A percentile compares a stretch with the other conserved stretches of the same genome.
Evolutionary conservation across 2,329 filamentous ascomycete species (phyloP).

Genomic region (Sporothrix inflata): DNA sequence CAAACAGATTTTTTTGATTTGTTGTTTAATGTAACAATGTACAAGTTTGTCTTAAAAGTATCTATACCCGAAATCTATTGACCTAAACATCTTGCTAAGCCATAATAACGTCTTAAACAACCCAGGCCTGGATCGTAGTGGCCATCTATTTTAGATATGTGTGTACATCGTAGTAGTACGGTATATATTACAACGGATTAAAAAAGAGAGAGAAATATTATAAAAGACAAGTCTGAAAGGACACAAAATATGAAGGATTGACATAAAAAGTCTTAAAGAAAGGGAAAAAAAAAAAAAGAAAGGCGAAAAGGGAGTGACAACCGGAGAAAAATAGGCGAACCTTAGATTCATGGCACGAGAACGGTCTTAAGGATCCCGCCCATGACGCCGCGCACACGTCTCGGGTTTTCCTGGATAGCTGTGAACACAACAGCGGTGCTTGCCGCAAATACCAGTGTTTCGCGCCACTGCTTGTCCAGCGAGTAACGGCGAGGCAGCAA

Average conservation of each 20-base stretch:
- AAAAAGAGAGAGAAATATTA: background rate
- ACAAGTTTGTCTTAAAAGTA: background rate
- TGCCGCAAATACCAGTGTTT: conserved; percentile 66
- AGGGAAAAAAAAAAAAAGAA: background rate
- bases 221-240: background rate
- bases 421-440: conserved; percentile 74
- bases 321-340: background rate
- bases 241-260: background rate
- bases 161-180: background rate
- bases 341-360: conserved; percentile 39
- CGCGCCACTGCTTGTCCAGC: conserved; percentile 65
- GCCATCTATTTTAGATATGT: background rate
- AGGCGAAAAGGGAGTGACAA: background rate
- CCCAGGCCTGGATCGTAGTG: background rate
- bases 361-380: conserved; percentile 62
- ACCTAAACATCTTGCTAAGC: too few species aligned
- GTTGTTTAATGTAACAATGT: background rate
- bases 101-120: too few species aligned
- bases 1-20: background rate
- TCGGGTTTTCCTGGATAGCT: conserved; percentile 63
- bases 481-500: conserved; percentile 72
- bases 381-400: conserved; percentile 68
- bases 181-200: conserved; percentile 5
- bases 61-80: background rate
- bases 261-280: too few species aligned